Evolutionary conservation across 2,329 filamentous ascomycete species (phyloP).

Genomic region (Fusarium sp.): DNA sequence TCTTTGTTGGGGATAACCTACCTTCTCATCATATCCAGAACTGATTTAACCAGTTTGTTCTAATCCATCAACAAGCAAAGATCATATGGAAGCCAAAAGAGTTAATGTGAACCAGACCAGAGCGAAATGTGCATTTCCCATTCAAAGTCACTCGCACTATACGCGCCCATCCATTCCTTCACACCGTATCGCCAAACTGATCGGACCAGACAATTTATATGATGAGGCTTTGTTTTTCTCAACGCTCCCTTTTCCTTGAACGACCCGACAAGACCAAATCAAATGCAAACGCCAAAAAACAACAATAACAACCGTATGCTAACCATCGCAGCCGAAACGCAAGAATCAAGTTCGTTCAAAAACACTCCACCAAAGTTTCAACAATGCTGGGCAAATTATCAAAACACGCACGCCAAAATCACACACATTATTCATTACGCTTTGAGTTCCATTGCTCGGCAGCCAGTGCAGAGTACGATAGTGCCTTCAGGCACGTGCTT

Average conservation of each 20-base stretch:
- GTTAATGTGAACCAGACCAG: slow-evolving; percentile 1
- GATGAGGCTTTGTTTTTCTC: slow-evolving; percentile 25
- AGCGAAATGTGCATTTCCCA: slow-evolving; percentile 32
- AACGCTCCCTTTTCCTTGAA: slow-evolving; percentile 11
- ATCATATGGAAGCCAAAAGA: slow-evolving; percentile 1
- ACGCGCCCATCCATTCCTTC: slow-evolving; percentile 13
- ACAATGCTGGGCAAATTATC: slow-evolving; percentile 19
- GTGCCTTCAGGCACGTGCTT: slow-evolving; percentile 64
- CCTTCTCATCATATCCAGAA: not conserved
- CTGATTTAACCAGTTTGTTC: too few relatives aligned
- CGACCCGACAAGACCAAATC: slow-evolving; percentile 24
- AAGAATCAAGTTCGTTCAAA: slow-evolving; percentile 16
- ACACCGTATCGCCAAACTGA: slow-evolving; percentile 29
- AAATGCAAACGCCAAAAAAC: slow-evolving; percentile 16
- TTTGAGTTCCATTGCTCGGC: slow-evolving; percentile 72
- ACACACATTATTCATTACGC: slow-evolving; percentile 50
- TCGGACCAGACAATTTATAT: slow-evolving; percentile 12
- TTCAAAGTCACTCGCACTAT: slow-evolving; percentile 19
- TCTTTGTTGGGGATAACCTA: not conserved
- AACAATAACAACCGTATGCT: slow-evolving; percentile 15
- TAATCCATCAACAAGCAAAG: not conserved
- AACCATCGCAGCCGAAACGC: slow-evolving; percentile 11
- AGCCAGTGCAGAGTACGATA: slow-evolving; percentile 71
- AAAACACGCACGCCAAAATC: slow-evolving; percentile 31
- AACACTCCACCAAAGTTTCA: slow-evolving; percentile 7